Evolutionary conservation across 176 grass and related monocot genomes (phyloP).

Genomic region (Saccharum officinarum): DNA sequence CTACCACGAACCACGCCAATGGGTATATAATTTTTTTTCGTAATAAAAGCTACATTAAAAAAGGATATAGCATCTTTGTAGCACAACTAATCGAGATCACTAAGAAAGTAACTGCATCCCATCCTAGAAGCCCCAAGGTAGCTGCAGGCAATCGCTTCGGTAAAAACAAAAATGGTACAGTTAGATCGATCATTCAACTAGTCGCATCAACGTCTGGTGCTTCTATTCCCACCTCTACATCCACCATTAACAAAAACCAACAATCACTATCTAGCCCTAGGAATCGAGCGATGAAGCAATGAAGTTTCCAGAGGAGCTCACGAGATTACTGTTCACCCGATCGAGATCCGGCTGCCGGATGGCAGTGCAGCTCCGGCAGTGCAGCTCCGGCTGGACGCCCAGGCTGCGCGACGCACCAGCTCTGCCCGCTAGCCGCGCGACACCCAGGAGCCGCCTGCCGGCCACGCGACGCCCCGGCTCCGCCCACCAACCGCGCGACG

Average conservation of each 20-base stretch:
- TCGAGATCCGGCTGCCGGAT: slow-evolving; percentile 97
- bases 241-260: not conserved
- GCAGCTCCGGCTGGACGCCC: no score
- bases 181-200: not conserved
- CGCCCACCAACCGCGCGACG: no score
- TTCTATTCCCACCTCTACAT: not conserved
- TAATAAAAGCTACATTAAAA: not conserved
- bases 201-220: not conserved
- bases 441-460: no score
- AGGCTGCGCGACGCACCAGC: no score
- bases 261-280: slow-evolving; percentile 17
- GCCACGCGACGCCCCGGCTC: no score
- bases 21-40: not conserved
- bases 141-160: not conserved
- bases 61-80: not conserved
- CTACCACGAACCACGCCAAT: not conserved
- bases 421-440: no score
- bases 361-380: no score
- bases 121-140: not conserved
- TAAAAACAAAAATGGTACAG: not conserved
- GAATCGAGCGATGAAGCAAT: not conserved
- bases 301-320: slow-evolving; percentile 29
- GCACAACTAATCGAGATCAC: not conserved
- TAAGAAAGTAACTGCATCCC: not conserved
- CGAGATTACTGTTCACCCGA: slow-evolving; percentile 91